Evolutionary conservation across 148 eudicot genomes (phyloP).

Genomic region (Drosera capensis): DNA sequence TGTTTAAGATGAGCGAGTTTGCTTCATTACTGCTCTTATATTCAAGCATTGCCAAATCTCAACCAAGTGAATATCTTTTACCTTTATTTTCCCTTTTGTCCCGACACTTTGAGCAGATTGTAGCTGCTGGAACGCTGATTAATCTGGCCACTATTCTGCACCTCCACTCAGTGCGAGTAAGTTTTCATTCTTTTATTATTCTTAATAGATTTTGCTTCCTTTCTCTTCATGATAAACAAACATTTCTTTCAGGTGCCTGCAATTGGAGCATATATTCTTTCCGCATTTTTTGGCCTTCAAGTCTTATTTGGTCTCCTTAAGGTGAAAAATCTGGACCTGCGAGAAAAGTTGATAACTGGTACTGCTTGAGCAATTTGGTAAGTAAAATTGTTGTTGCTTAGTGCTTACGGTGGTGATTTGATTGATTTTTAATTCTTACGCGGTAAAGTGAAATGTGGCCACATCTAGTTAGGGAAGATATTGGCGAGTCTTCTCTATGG

Average conservation of each 20-base stretch:
- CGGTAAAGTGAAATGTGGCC: too few species aligned
- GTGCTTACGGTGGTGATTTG: too few species aligned
- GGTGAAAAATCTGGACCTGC: conserved; percentile 74
- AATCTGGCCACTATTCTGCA: conserved; percentile 81
- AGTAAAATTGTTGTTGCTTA: conserved; percentile 4
- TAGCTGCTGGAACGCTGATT: conserved; percentile 86
- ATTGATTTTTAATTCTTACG: too few species aligned
- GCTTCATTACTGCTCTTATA: too few species aligned
- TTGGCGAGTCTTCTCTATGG: too few species aligned
- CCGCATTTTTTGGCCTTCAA: conserved; percentile 77
- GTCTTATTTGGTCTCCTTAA: conserved; percentile 65
- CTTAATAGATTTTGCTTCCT: neutral
- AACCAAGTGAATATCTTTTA: too few species aligned
- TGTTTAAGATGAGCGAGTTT: too few species aligned
- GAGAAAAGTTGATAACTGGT: conserved; percentile 78
- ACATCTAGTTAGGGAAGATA: too few species aligned
- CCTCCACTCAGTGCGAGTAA: conserved; percentile 72
- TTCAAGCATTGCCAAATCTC: too few species aligned
- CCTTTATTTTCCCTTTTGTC: conserved; percentile 5
- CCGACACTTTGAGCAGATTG: conserved; percentile 38
- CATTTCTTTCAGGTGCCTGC: conserved; percentile 47
- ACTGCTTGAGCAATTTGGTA: conserved; percentile 66
- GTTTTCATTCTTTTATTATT: conserved; percentile 9
- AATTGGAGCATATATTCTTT: conserved; percentile 36
- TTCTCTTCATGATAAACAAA: conserved; percentile 2